Conservation (phyloP, 306 rosid species). For the Corylus americana region DNA sequence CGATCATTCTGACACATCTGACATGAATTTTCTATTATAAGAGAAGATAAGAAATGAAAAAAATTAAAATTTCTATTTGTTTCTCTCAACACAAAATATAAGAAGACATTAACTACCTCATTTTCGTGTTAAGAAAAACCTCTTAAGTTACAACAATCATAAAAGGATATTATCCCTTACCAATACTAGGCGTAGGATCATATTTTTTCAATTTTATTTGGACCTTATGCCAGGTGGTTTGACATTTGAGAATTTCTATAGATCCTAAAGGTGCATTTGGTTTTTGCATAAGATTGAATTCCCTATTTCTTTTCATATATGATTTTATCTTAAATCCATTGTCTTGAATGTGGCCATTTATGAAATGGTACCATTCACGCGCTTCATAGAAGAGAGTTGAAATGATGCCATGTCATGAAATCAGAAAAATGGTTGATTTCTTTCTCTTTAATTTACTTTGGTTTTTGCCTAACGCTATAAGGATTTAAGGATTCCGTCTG, state of each 20-base stretch:
- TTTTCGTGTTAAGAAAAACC: too few species aligned
- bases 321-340: too few species aligned
- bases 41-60: too few species aligned
- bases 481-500: conserved; percentile 8
- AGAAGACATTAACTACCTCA: neutral
- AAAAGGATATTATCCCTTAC: neutral
- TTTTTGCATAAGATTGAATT: too few species aligned
- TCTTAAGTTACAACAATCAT: too few species aligned
- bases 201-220: too few species aligned
- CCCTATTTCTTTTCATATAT: neutral
- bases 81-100: too few species aligned
- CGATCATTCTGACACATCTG: neutral
- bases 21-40: too few species aligned
- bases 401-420: neutral
- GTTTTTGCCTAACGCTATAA: neutral
- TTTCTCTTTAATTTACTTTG: neutral
- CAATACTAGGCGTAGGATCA: neutral
- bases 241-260: too few species aligned
- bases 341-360: neutral
- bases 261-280: neutral
- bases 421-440: neutral
- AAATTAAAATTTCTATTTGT: too few species aligned
- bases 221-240: too few species aligned
- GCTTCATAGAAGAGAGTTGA: neutral
- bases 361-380: neutral